Evolutionary conservation across 495 filamentous ascomycete genomes (phyloP).

Genomic region (Extremus antarcticus): DNA sequence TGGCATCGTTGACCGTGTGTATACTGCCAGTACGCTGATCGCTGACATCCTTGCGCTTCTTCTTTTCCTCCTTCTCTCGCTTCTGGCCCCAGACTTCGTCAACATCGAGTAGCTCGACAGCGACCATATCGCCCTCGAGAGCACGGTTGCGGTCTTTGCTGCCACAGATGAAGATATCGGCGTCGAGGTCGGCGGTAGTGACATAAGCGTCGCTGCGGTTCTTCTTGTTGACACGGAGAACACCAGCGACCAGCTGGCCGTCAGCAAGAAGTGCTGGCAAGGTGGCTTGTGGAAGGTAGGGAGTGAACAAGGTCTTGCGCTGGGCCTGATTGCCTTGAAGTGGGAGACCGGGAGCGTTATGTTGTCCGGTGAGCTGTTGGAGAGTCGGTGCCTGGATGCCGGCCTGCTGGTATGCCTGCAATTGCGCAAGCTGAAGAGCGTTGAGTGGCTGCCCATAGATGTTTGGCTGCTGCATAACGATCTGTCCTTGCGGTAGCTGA

Average conservation of each 20-base stretch:
- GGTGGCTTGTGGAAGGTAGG: conserved; percentile 91
- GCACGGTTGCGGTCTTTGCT: conserved; percentile 97
- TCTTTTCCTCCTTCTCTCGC: conserved; percentile 98
- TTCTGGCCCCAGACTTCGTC: conserved; percentile 99
- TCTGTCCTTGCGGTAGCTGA: conserved; percentile 71
- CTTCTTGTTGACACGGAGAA: conserved; percentile 98
- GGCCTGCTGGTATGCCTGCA: conserved; percentile 63
- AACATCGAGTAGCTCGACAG: conserved; percentile 92
- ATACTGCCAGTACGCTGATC: conserved; percentile 68
- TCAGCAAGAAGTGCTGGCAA: conserved; percentile 83
- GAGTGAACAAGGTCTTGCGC: conserved; percentile 96
- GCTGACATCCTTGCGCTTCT: conserved; percentile 97
- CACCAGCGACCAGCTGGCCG: conserved; percentile 89
- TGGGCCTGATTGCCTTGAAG: conserved; percentile 65
- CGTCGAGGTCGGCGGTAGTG: conserved; percentile 85
- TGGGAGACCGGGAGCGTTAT: conserved; percentile 45
- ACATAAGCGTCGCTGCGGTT: conserved; percentile 98
- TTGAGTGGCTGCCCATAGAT: conserved; percentile 84
- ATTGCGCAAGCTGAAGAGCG: conserved; percentile 76
- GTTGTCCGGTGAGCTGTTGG: conserved; percentile 58
- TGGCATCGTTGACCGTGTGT: conserved; percentile 56
- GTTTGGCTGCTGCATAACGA: conserved; percentile 50
- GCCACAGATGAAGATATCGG: conserved; percentile 98
- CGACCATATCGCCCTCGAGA: conserved; percentile 89
- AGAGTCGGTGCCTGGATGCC: conserved; percentile 36